Conservation (phyloP, 139 green algal species). For the Micromonas pusilla region DNA sequence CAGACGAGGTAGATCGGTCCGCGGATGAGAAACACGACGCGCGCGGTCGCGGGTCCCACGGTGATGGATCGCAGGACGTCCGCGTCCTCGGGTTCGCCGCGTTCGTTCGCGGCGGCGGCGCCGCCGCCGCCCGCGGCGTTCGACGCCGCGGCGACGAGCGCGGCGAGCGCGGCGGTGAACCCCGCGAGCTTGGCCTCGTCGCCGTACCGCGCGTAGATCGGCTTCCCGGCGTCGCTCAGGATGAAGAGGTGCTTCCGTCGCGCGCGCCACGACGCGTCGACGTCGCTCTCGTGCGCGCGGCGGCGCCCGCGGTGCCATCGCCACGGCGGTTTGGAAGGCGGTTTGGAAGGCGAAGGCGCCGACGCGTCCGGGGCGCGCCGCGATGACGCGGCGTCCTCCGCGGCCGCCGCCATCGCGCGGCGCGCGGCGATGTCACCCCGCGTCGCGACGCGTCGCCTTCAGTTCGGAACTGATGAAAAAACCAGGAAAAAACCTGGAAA, state of each 20-base stretch:
- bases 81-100: background rate
- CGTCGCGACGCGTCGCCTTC: too few species aligned
- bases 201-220: constrained; percentile 60
- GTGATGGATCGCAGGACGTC: background rate
- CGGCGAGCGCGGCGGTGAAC: constrained; percentile 60
- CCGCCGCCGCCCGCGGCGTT: constrained; percentile 38
- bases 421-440: too few species aligned
- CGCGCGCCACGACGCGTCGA: constrained; percentile 29
- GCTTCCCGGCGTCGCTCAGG: constrained; percentile 64
- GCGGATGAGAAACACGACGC: constrained; percentile 43
- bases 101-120: constrained; percentile 15
- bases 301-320: background rate
- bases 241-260: constrained; percentile 66
- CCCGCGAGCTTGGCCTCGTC: constrained; percentile 57
- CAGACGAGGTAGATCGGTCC: constrained; percentile 62
- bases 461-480: too few species aligned
- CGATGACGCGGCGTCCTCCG: background rate
- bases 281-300: constrained; percentile 32
- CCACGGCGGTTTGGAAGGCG: background rate
- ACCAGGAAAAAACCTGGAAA: too few species aligned
- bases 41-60: background rate
- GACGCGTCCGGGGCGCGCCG: background rate
- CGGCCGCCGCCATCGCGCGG: background rate
- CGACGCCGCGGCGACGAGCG: constrained; percentile 42
- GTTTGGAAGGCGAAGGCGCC: background rate